Percentiles rank a stretch among this genome's conserved stretches.
phyloP scores from a whole-genome alignment of 1,139 yeast genomes.

The Hyphopichia fennica region DNA sequence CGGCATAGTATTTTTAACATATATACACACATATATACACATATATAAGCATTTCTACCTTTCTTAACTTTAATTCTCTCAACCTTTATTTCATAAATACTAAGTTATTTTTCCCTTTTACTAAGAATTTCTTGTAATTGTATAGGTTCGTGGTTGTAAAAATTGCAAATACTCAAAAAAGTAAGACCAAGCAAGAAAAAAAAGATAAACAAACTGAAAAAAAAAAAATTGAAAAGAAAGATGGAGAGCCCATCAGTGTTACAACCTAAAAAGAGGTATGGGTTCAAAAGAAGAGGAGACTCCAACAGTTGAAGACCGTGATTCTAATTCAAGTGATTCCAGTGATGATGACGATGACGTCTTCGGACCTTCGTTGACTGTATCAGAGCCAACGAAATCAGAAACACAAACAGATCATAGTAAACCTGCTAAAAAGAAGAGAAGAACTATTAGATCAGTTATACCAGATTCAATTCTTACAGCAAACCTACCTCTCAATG shows the following conservation, averaged over 20 bases:
- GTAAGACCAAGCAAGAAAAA: no score
- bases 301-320: conserved; percentile 3
- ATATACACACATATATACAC: neutral
- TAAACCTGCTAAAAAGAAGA: conserved; percentile 3
- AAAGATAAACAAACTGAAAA: no score
- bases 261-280: neutral
- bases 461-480: conserved; percentile 2
- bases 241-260: no score
- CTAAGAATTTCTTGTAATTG: no score
- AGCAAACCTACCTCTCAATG: conserved; percentile 6
- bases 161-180: no score
- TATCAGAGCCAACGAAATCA: neutral
- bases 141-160: no score
- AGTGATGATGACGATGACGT: conserved; percentile 9
- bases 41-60: neutral
- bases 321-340: conserved; percentile 1
- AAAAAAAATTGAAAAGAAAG: no score
- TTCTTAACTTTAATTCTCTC: neutral
- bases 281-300: conserved; percentile 1
- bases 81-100: no score
- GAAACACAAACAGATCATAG: neutral
- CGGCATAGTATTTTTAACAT: neutral
- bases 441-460: conserved; percentile 1
- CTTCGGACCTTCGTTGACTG: conserved; percentile 8
- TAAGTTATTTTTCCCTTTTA: no score